Evolutionary conservation across 768 basidiomycete species (phyloP).

Genomic region (Boletus subcaerulescens): DNA sequence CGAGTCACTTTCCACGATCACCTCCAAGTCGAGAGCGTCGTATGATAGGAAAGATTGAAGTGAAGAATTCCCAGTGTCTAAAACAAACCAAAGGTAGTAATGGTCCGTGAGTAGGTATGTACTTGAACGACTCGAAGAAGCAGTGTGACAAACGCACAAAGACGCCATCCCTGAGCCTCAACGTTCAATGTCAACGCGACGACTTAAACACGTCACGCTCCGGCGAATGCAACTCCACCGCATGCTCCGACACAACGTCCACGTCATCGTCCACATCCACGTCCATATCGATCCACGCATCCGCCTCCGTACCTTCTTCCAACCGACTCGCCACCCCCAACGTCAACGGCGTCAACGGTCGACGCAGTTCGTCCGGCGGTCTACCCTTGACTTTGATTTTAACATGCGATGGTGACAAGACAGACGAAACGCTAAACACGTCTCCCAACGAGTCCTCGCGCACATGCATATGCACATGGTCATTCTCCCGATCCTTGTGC

Average conservation of each 20-base stretch:
- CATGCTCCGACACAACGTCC: slow-evolving; percentile 14
- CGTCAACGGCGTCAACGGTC: slow-evolving; percentile 11
- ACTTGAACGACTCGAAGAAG: too few relatives aligned
- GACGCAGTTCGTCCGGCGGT: neutral
- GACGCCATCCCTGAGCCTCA: too few relatives aligned
- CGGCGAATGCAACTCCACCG: slow-evolving; percentile 5
- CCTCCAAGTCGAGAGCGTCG: too few relatives aligned
- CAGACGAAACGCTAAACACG: slow-evolving; percentile 9
- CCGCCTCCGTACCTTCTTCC: slow-evolving; percentile 23
- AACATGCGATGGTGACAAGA: neutral
- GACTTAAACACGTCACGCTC: slow-evolving; percentile 11
- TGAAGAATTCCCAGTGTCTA: too few relatives aligned
- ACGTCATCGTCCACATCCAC: slow-evolving; percentile 30
- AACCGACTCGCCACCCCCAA: neutral
- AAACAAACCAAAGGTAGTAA: too few relatives aligned
- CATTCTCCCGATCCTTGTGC: slow-evolving; percentile 14
- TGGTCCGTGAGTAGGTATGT: too few relatives aligned
- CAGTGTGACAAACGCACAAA: too few relatives aligned
- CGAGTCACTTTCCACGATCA: too few relatives aligned
- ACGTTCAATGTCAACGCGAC: neutral
- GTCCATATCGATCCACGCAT: slow-evolving; percentile 41
- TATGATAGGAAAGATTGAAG: too few relatives aligned
- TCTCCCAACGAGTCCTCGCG: slow-evolving; percentile 7
- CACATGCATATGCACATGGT: neutral
- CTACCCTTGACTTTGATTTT: neutral